A percentile compares a stretch with the other conserved stretches of the same genome.
These are phyloP conservation scores for Sabuloglossum arenarium DNA, from an alignment of 495 filamentous ascomycete species.

Conservation along the genomic window DNA sequence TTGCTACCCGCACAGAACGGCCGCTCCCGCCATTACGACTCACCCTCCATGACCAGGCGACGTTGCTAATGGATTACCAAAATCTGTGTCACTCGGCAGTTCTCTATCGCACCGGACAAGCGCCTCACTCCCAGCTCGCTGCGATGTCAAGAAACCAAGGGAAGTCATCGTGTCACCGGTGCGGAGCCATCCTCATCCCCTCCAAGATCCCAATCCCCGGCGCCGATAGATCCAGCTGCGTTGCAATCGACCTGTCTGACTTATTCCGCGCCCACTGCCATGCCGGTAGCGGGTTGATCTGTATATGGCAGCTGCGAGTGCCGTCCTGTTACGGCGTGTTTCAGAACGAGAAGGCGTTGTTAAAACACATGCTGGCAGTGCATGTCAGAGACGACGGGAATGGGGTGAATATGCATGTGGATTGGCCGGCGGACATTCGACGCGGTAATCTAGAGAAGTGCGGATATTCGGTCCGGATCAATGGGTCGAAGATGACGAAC, in stretches of 20 bases:
- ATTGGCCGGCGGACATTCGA: constrained; percentile 2
- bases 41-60: not conserved
- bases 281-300: not conserved
- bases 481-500: not conserved
- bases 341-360: not conserved
- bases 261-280: constrained; percentile 3
- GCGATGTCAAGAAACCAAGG: not conserved
- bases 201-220: not conserved
- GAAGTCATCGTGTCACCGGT: not conserved
- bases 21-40: not conserved
- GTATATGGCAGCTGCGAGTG: not conserved
- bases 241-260: not conserved
- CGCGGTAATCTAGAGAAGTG: constrained; percentile 1
- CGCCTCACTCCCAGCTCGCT: not conserved
- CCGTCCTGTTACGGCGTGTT: constrained; percentile 3
- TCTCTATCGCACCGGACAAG: not conserved
- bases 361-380: constrained; percentile 1
- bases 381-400: not conserved
- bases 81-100: constrained; percentile 1
- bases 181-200: not conserved
- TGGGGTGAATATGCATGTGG: not conserved
- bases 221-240: not conserved
- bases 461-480: constrained; percentile 2
- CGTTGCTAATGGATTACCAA: not conserved
- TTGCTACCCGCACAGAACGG: not conserved